Evolutionary conservation across 1,284 basidiomycete genomes (phyloP), one percentile per base, ranked within the genome.

Genomic region (Ustilago shanxiensis): DNA sequence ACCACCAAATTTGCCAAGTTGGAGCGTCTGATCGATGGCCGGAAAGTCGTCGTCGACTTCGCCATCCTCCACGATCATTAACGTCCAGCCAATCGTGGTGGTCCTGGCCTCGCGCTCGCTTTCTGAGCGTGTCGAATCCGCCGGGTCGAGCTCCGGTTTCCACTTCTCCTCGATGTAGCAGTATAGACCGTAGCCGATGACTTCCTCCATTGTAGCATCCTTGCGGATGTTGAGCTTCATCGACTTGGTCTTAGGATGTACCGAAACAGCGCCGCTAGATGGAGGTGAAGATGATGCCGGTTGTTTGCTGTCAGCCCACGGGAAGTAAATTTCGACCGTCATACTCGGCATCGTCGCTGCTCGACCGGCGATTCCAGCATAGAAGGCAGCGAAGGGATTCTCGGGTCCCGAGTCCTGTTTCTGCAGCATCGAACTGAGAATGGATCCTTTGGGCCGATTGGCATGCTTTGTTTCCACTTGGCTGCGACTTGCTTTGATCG

Each of bases 31-130:
- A 85, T 98, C 97, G 13, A 97, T 92, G 1, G 95, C 95, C 31
- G 97, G 96, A 83, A 96, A 99, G 87, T 99, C 97, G 85, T 98
- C 96, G 85, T 99, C 97, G 0, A 98, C 95, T 86, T 98, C 95
- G 18, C 97, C 97, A 86, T 98, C 95, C 83, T 99, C 96, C 9
- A 95, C 94, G 64, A 99, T 95, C 66, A 95, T 89, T 86, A 99
- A 86, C n/a, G 94, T 92, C 95, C 96, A 99, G 0, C 93, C 95
- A 1, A 93, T 89, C 0, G 93, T 93, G 47, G 90, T 92, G 60
- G 93, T 87, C 79, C 87, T 88, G 6, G 88, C 88, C n/a, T 88
- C 88, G 85, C 90, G 88, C 77, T 90, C 91, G 33, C 90, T 89
- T 65, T 93, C 77, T 2, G 65, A 60, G 13, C 24, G 49, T 18